These are phyloP conservation scores for Cronartium quercuum DNA, from an alignment of 1,284 basidiomycete species.

Conservation along the genomic window DNA sequence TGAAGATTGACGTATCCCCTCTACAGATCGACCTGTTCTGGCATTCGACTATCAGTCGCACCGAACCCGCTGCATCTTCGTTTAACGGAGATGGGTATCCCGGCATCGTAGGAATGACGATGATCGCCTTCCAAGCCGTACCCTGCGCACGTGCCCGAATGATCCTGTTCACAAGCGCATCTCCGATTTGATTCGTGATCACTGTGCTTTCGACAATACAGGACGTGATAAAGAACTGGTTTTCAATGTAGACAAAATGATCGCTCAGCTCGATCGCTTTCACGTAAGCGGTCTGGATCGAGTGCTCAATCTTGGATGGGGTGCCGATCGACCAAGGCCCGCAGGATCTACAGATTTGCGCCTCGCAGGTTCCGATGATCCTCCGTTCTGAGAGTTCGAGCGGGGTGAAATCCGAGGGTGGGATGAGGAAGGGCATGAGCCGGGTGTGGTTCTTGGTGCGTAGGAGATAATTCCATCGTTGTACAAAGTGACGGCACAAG, in stretches of 20 bases:
- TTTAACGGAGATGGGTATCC: slow-evolving; percentile 93
- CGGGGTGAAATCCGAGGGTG: slow-evolving; percentile 84
- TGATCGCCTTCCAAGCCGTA: slow-evolving; percentile 82
- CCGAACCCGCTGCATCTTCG: slow-evolving; percentile 81
- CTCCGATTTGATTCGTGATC: slow-evolving; percentile 89
- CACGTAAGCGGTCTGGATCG: slow-evolving; percentile 84
- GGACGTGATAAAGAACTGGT: slow-evolving; percentile 98
- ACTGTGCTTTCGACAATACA: slow-evolving; percentile 77
- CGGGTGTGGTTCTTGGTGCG: slow-evolving; percentile 89
- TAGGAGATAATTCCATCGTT: slow-evolving; percentile 86
- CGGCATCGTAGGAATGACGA: slow-evolving; percentile 85
- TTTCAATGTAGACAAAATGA: slow-evolving; percentile 89
- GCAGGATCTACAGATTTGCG: slow-evolving; percentile 91
- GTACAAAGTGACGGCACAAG: slow-evolving; percentile 87
- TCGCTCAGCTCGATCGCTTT: slow-evolving; percentile 89
- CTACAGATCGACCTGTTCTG: slow-evolving; percentile 83
- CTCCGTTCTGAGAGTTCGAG: slow-evolving; percentile 73
- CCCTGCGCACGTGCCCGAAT: slow-evolving; percentile 77
- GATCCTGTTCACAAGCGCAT: slow-evolving; percentile 85
- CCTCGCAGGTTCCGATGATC: slow-evolving; percentile 89
- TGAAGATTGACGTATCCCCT: slow-evolving; percentile 88
- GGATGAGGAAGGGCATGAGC: slow-evolving; percentile 87
- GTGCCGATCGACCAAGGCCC: slow-evolving; percentile 97
- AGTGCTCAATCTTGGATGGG: slow-evolving; percentile 73
- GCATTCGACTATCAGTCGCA: slow-evolving; percentile 86